Evolutionary conservation across 805 yeast genomes (phyloP).

Genomic region (Hanseniaspora thailandica): DNA sequence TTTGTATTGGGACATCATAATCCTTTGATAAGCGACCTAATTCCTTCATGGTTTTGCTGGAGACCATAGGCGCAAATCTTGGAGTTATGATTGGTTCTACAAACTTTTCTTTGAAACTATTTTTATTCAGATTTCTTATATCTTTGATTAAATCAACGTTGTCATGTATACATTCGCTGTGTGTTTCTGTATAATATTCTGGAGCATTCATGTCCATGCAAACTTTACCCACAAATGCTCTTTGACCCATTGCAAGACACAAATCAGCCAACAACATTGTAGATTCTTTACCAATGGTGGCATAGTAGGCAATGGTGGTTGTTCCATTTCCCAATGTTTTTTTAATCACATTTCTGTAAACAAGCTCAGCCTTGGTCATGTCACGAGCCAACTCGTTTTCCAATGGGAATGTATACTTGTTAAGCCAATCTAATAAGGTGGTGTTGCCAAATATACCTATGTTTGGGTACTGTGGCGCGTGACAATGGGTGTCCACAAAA

Average conservation of each 20-base stretch:
- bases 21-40: slow-evolving; percentile 48
- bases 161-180: slow-evolving; percentile 41
- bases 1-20: slow-evolving; percentile 56
- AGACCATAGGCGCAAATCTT: slow-evolving; percentile 83
- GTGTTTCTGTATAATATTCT: slow-evolving; percentile 47
- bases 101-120: slow-evolving; percentile 41
- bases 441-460: slow-evolving; percentile 73
- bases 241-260: slow-evolving; percentile 57
- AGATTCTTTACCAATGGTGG: slow-evolving; percentile 71
- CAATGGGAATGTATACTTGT: slow-evolving; percentile 76
- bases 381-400: slow-evolving; percentile 54
- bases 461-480: slow-evolving; percentile 77
- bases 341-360: slow-evolving; percentile 56
- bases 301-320: slow-evolving; percentile 83
- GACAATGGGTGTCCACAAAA: slow-evolving; percentile 71
- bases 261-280: slow-evolving; percentile 66
- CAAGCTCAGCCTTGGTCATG: slow-evolving; percentile 40
- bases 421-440: slow-evolving; percentile 81
- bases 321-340: slow-evolving; percentile 73
- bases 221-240: slow-evolving; percentile 85
- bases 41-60: slow-evolving; percentile 46
- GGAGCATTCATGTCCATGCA: slow-evolving; percentile 87
- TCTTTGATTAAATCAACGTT: slow-evolving; percentile 40
- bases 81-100: slow-evolving; percentile 80
- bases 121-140: slow-evolving; percentile 35